A percentile compares a stretch with the other conserved stretches of the same genome.
These are phyloP conservation scores for Gaeumannomyces tritici DNA, from an alignment of 2,329 filamentous ascomycete species.

Conservation along the genomic window DNA sequence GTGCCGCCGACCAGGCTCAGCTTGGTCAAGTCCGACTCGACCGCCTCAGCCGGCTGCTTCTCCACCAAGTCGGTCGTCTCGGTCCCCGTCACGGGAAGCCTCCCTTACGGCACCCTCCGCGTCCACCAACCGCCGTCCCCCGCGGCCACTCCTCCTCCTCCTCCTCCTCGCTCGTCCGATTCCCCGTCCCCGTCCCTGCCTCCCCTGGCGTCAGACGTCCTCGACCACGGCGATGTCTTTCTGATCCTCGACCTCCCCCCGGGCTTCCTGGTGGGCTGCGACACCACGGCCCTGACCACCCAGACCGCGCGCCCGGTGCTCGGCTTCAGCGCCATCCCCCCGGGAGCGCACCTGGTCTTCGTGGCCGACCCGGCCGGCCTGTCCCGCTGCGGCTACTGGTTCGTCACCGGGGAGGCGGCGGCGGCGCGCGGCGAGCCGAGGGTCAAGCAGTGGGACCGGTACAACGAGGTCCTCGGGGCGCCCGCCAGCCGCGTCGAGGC, in stretches of 20 bases:
- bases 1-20: background rate
- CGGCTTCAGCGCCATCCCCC: conserved; percentile 45
- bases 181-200: background rate
- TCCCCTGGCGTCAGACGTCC: conserved; percentile 12
- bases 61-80: conserved; percentile 23
- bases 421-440: conserved; percentile 21
- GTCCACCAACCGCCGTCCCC: conserved; percentile 20
- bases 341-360: conserved; percentile 52
- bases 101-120: conserved; percentile 32
- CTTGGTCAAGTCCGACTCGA: conserved; percentile 23
- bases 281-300: conserved; percentile 37
- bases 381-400: conserved; percentile 50
- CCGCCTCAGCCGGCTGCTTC: conserved; percentile 19
- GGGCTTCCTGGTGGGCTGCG: conserved; percentile 42
- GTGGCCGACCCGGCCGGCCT: conserved; percentile 36
- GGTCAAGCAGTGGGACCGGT: conserved; percentile 45
- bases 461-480: conserved; percentile 44
- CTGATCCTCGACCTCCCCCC: conserved; percentile 41
- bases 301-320: conserved; percentile 28
- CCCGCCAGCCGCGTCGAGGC: conserved; percentile 33
- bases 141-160: too few species aligned
- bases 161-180: background rate
- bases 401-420: conserved; percentile 25
- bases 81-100: conserved; percentile 25
- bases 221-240: conserved; percentile 38